Percentiles rank a stretch among this genome's conserved stretches.
Evolutionary conservation across 441 rosid species (phyloP).

Genomic region (Gossypium schwendimanii): DNA sequence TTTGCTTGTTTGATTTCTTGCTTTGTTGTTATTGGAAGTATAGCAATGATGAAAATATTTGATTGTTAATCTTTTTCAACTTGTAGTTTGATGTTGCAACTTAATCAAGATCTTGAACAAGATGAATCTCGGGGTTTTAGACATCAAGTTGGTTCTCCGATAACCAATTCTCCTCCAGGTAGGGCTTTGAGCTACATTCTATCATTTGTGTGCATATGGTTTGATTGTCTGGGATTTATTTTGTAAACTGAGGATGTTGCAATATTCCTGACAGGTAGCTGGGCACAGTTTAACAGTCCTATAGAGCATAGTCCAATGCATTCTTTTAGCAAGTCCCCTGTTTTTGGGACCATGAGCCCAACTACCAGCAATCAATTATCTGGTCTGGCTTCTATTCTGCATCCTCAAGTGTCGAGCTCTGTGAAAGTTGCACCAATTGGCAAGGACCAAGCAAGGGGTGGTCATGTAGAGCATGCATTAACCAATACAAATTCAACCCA

Average conservation of each 20-base stretch:
- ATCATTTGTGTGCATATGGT: slow-evolving; percentile 1
- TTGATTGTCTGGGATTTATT: slow-evolving; percentile 5
- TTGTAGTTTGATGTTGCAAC: slow-evolving; percentile 78
- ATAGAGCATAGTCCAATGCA: slow-evolving; percentile 67
- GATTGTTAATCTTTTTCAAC: slow-evolving; percentile 5
- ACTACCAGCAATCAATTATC: slow-evolving; percentile 51
- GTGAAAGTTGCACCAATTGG: slow-evolving; percentile 75
- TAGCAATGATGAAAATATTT: neutral
- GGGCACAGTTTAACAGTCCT: slow-evolving; percentile 78
- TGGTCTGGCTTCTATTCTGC: slow-evolving; percentile 82
- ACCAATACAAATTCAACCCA: slow-evolving; percentile 32
- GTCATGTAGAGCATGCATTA: slow-evolving; percentile 35
- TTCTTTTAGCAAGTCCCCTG: slow-evolving; percentile 66
- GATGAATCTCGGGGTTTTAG: slow-evolving; percentile 68
- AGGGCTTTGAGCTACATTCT: slow-evolving; percentile 17
- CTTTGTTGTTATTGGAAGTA: neutral
- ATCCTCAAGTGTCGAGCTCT: slow-evolving; percentile 49
- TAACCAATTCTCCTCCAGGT: slow-evolving; percentile 90
- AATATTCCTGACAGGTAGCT: slow-evolving; percentile 51
- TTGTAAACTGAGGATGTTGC: slow-evolving; percentile 15
- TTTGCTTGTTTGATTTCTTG: neutral
- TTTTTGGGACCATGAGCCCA: slow-evolving; percentile 52
- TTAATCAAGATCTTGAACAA: slow-evolving; percentile 79
- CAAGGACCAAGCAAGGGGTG: slow-evolving; percentile 57
- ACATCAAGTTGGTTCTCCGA: slow-evolving; percentile 72